Percentiles rank a stretch among this genome's conserved stretches.
These are phyloP conservation scores for Glarea lozoyensis DNA, from an alignment of 495 filamentous ascomycete species.

Conservation along the genomic window DNA sequence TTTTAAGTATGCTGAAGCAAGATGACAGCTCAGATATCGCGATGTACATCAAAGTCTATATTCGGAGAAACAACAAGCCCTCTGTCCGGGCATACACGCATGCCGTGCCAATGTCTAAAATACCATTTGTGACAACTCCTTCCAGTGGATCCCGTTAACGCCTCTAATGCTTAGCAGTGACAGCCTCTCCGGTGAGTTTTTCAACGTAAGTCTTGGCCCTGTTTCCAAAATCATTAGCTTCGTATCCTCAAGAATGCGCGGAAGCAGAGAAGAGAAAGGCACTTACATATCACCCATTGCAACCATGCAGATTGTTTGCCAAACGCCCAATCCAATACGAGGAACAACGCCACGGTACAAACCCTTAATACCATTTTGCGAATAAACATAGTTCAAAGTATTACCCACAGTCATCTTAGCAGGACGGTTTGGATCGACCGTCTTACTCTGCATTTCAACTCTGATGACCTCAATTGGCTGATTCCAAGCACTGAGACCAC, in stretches of 20 bases:
- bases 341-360: conserved; percentile 94
- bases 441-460: conserved; percentile 99
- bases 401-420: conserved; percentile 97
- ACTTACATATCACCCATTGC: conserved; percentile 97
- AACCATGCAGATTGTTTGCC: conserved; percentile 99
- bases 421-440: conserved; percentile 89
- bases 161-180: conserved; percentile 92
- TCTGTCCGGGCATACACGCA: too few relatives aligned
- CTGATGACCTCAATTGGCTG: conserved; percentile 99
- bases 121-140: too few relatives aligned
- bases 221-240: conserved; percentile 15
- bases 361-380: conserved; percentile 78
- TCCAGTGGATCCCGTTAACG: conserved; percentile 9
- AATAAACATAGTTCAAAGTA: conserved; percentile 89
- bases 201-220: conserved; percentile 97
- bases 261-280: conserved; percentile 7
- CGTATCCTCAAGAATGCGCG: background rate
- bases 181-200: conserved; percentile 87
- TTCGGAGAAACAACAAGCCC: too few relatives aligned
- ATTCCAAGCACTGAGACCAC: conserved; percentile 95
- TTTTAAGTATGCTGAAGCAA: too few relatives aligned
- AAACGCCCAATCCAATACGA: conserved; percentile 88
- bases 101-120: too few relatives aligned
- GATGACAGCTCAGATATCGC: too few relatives aligned
- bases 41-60: too few relatives aligned